Base-by-base conservation (phyloP, 2,329 filamentous ascomycete species). In the Calonectria pseudoreteaudii region DNA sequence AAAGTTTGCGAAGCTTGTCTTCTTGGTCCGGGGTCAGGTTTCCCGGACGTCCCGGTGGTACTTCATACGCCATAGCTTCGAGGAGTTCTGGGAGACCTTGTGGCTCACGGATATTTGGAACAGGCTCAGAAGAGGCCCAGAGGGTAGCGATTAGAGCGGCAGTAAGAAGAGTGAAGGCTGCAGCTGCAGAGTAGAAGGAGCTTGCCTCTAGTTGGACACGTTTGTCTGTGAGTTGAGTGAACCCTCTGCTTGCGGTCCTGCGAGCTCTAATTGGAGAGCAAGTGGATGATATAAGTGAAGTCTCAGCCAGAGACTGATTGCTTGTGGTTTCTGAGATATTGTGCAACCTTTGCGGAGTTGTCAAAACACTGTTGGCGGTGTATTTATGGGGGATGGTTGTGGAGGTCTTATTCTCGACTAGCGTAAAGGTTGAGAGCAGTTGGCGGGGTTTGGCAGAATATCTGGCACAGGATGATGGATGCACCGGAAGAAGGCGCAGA, bases 1-100 rank as follows among this genome's bases (percentile, higher is more conserved):
- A 99, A 78, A 98, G 90, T 84, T 97, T 94, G 81, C 93, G 94
- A 72, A 99, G 88, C 86, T 97, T 98, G 76, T 91, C 90, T 80
- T 98, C 95, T 86, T 99, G 93, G 75, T 98, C 96, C 4, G 92
- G 85, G n/a, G 96, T 98, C 72, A 99, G 89, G 79, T 94, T 98
- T 73, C 95, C 95, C 69, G 95, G 91, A 74, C 95, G 92, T 68
- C 97, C 97, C 47, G 93, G 90, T 56, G 89, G 90, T 28, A 82
- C 74, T 78, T 88, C 84, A 30, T 80, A 58, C 52, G 87, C 80
- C 88, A 89, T 89, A 38, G 50, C 75, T 73, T 78, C 74, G 20
- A 79, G 20, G 18, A 71, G 70, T 72, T 80, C 73, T 52, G 78
- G 71, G 30, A 73, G 49, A 20, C 72, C 62, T 71, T 66, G 23